Evolutionary conservation across 1,284 basidiomycete genomes (phyloP).

Genomic region (Megacollybia platyphylla): DNA sequence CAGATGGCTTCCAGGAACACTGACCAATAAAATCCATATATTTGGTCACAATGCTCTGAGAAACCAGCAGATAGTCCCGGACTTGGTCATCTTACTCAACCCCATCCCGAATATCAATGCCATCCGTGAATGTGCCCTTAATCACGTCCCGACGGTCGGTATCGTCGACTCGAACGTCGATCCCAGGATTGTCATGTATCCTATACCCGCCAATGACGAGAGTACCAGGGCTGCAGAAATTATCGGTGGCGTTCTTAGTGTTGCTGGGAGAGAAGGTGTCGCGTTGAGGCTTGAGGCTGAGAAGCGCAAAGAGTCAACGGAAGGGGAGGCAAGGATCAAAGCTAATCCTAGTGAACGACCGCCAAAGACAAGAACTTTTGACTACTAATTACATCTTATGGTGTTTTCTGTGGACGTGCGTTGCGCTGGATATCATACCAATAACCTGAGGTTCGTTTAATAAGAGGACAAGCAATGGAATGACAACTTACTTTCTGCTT

Average conservation of each 20-base stretch:
- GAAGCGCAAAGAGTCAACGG: conserved; percentile 1
- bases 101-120: conserved; percentile 75
- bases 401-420: background rate
- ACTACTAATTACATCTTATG: conserved; percentile 6
- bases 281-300: conserved; percentile 16
- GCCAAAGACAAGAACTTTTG: conserved; percentile 4
- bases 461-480: conserved; percentile 8
- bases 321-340: conserved; percentile 1
- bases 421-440: conserved; percentile 47
- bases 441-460: conserved; percentile 31
- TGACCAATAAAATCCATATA: conserved; percentile 82
- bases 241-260: conserved; percentile 80
- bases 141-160: conserved; percentile 79
- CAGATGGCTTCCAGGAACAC: conserved; percentile 87
- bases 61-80: conserved; percentile 59
- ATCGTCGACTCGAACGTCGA: conserved; percentile 95
- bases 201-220: conserved; percentile 97
- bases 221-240: conserved; percentile 84
- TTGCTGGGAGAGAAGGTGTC: conserved; percentile 82
- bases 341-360: background rate
- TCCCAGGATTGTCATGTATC: conserved; percentile 94
- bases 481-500: conserved; percentile 72
- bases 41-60: conserved; percentile 53
- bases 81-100: conserved; percentile 84
- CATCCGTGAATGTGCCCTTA: conserved; percentile 76